phyloP scores from a whole-genome alignment of 139 green algal genomes.

The Helicosporidium sp. region DNA sequence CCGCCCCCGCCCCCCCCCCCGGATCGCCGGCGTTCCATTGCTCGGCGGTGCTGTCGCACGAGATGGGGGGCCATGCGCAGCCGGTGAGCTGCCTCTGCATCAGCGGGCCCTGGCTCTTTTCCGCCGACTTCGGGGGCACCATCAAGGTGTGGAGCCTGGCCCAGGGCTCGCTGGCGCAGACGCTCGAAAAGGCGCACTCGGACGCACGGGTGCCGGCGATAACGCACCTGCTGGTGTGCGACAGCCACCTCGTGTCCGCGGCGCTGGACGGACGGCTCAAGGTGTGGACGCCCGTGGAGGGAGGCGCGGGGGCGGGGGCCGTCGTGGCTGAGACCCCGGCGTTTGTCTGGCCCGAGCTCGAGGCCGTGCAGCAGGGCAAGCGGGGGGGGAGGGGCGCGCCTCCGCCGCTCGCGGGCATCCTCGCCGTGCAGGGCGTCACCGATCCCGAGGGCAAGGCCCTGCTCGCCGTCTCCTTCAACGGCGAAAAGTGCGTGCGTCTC shows the following conservation, averaged over 20 bases:
- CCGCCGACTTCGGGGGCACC: conserved; percentile 37
- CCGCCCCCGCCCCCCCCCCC: too few relatives aligned
- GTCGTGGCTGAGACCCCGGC: not conserved
- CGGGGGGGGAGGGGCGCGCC: too few relatives aligned
- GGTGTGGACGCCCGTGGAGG: conserved; percentile 24
- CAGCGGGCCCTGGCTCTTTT: conserved; percentile 35
- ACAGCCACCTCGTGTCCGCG: conserved; percentile 38
- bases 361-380: too few relatives aligned
- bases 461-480: conserved; percentile 32
- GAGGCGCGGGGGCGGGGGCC: conserved; percentile 5
- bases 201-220: conserved; percentile 19
- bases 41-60: conserved; percentile 11
- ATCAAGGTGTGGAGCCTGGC: conserved; percentile 56
- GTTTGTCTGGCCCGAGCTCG: too few relatives aligned
- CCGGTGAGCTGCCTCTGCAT: conserved; percentile 26
- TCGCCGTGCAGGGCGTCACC: conserved; percentile 22
- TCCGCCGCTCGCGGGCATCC: conserved; percentile 14
- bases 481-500: conserved; percentile 30
- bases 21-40: conserved; percentile 32
- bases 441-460: conserved; percentile 23
- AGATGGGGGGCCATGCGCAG: conserved; percentile 31
- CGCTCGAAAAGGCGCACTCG: conserved; percentile 23
- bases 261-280: conserved; percentile 42
- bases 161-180: conserved; percentile 28
- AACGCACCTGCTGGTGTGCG: conserved; percentile 39